Evolutionary conservation across 306 rosid species (phyloP), one percentile per base, ranked within the genome.

Genomic region (Quercus glauca): DNA sequence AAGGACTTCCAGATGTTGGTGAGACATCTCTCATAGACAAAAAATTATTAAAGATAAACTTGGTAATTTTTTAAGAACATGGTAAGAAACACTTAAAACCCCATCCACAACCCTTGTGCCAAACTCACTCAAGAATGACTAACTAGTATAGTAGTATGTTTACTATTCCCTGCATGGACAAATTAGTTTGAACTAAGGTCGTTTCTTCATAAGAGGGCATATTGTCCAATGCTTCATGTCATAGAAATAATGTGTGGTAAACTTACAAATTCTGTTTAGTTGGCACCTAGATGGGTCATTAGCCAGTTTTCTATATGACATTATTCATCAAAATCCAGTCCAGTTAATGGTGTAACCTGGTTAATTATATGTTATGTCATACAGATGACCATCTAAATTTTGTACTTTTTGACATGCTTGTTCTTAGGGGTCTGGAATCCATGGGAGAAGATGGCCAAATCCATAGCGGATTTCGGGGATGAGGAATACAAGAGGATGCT

Each of bases 341-440:
- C 26, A 59, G 31, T 59, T 21, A 25, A 26, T 23, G 15, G 4
- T 59, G 26, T 59, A 21, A 12, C 18, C 31, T 59, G n/a, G 35
- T 4, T 26, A 67, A 31, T 17, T 19, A 67, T 67, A 67, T 33
- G 71, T 2, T 17, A 55, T 23, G 21, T n/a, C 71, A 41, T 35
- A 25, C 4, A 33, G n/a, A 69, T 55, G 14, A 6, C 21, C 55
- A 35, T 58, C 41, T 14, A 55, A 65, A 33, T 13, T 65, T 20
- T 19, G 25, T 37, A 31, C 1, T 26, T 65, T 6, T 6, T 20
- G 59, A 33, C n/a, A 69, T 80, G 76, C 53, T 58, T 79, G 78
- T 78, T 37, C 68, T 26, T 77, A 95, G 98, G 86, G 88, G 97
- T 95, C 23, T 92, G 99, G 99, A 93, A 95, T 87, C 99, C 99